Conservation (phyloP, 768 basidiomycete genomes). For the Clavulina sp. region DNA sequence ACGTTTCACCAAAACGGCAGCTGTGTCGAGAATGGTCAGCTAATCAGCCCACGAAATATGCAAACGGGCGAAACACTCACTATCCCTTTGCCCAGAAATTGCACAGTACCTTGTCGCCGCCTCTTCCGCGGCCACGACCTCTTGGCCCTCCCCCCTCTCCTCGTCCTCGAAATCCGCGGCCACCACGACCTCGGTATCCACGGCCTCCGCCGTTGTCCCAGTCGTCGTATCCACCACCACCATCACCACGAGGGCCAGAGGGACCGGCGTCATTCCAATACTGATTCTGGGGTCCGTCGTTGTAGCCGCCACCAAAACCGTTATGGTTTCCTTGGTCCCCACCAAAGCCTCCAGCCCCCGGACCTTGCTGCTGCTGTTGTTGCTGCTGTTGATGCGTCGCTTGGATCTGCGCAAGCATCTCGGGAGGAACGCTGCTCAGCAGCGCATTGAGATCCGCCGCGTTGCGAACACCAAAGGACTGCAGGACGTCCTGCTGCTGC, state of each 20-base stretch:
- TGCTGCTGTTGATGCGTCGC: background rate
- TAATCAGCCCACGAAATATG: background rate
- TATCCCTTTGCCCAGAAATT: slow-evolving; percentile 5
- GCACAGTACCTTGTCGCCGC: slow-evolving; percentile 1
- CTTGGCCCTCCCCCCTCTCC: background rate
- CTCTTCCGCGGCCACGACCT: background rate
- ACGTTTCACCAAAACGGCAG: slow-evolving; percentile 1
- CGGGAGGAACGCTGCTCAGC: background rate
- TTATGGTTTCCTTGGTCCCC: background rate
- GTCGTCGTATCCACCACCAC: slow-evolving; percentile 4
- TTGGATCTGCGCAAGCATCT: background rate
- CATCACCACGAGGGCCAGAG: background rate
- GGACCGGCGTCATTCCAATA: background rate
- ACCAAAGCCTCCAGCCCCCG: slow-evolving; percentile 1
- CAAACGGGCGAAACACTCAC: background rate
- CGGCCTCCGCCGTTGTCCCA: background rate
- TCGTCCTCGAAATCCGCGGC: slow-evolving; percentile 5
- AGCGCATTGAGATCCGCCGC: slow-evolving; percentile 1
- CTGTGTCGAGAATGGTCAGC: background rate
- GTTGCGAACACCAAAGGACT: background rate
- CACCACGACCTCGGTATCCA: slow-evolving; percentile 9
- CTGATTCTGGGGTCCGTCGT: background rate
- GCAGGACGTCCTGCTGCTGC: background rate
- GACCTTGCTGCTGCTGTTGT: background rate
- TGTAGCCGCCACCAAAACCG: slow-evolving; percentile 1